phyloP scores from a whole-genome alignment of 352 stramenopile genomes.

The Globisporangium cederbergense region DNA sequence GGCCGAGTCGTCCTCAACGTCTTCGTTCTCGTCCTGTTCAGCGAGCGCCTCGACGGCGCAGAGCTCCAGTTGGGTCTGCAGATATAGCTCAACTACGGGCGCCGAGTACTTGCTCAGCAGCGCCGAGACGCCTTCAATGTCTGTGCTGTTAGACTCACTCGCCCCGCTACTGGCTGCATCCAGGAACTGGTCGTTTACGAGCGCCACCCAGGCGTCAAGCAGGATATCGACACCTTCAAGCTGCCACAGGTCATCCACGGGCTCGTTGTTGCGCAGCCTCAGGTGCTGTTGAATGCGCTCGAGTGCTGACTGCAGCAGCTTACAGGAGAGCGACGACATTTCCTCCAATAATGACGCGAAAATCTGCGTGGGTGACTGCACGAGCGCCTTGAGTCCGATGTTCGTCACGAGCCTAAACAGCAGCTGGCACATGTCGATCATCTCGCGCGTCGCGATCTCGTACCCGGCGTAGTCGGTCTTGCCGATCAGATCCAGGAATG shows the following conservation, averaged over 20 bases:
- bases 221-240: constrained; percentile 78
- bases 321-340: constrained; percentile 63
- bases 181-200: constrained; percentile 57
- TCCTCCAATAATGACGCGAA: constrained; percentile 67
- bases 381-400: constrained; percentile 51
- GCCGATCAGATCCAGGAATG: constrained; percentile 71
- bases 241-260: constrained; percentile 78
- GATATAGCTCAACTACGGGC: constrained; percentile 68
- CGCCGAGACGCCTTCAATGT: constrained; percentile 33
- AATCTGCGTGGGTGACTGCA: constrained; percentile 39
- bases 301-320: constrained; percentile 62
- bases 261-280: constrained; percentile 33
- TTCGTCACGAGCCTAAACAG: constrained; percentile 78
- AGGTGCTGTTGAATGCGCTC: constrained; percentile 62
- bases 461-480: constrained; percentile 57
- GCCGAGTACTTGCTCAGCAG: constrained; percentile 56
- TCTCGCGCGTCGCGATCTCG: constrained; percentile 70
- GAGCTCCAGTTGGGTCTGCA: constrained; percentile 72
- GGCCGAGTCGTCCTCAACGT: constrained; percentile 77
- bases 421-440: constrained; percentile 84
- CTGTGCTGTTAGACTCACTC: constrained; percentile 15
- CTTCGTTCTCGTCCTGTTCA: constrained; percentile 79
- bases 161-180: constrained; percentile 19
- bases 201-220: constrained; percentile 76
- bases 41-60: constrained; percentile 59